A percentile compares a stretch with the other conserved stretches of the same genome.
These are phyloP conservation scores for Piper betle DNA, from an alignment of 164 flowering plant species.

Conservation along the genomic window DNA sequence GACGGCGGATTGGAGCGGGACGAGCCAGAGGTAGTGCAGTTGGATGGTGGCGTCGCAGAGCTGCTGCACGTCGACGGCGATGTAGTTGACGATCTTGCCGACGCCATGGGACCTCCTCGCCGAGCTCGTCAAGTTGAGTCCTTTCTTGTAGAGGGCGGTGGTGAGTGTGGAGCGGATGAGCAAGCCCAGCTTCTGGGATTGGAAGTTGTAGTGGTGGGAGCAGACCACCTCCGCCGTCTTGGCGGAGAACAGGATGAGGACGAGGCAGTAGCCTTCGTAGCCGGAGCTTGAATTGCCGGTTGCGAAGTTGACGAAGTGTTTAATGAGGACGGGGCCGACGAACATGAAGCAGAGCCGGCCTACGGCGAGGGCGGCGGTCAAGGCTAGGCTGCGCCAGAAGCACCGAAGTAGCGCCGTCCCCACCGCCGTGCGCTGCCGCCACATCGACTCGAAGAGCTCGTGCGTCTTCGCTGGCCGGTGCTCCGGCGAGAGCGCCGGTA, in stretches of 20 bases:
- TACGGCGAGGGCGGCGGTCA: constrained; percentile 65
- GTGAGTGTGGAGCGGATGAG: constrained; percentile 62
- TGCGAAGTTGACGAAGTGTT: constrained; percentile 52
- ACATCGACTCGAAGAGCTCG: constrained; percentile 40
- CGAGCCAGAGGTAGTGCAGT: constrained; percentile 71
- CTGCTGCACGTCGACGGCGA: constrained; percentile 96
- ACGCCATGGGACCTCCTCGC: constrained; percentile 81
- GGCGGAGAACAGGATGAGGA: constrained; percentile 46
- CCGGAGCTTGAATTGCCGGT: constrained; percentile 55
- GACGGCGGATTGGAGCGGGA: constrained; percentile 56
- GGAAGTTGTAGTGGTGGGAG: constrained; percentile 75
- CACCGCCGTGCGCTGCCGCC: constrained; percentile 63
- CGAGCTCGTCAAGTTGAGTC: constrained; percentile 61
- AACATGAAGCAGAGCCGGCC: constrained; percentile 61
- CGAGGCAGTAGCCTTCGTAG: constrained; percentile 79
- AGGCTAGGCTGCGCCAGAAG: constrained; percentile 64
- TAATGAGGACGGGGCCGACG: constrained; percentile 32
- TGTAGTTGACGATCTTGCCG: constrained; percentile 92
- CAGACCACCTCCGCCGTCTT: constrained; percentile 63
- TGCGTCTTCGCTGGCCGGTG: constrained; percentile 70
- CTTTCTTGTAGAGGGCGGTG: constrained; percentile 76
- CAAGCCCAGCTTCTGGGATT: constrained; percentile 76
- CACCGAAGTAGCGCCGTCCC: constrained; percentile 53
- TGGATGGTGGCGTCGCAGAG: constrained; percentile 86
- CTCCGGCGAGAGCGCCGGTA: constrained; percentile 70